A percentile compares a stretch with the other conserved stretches of the same genome.
These are phyloP conservation scores for Echium plantagineum DNA, from an alignment of 257 asterid genomes.

Conservation along the genomic window DNA sequence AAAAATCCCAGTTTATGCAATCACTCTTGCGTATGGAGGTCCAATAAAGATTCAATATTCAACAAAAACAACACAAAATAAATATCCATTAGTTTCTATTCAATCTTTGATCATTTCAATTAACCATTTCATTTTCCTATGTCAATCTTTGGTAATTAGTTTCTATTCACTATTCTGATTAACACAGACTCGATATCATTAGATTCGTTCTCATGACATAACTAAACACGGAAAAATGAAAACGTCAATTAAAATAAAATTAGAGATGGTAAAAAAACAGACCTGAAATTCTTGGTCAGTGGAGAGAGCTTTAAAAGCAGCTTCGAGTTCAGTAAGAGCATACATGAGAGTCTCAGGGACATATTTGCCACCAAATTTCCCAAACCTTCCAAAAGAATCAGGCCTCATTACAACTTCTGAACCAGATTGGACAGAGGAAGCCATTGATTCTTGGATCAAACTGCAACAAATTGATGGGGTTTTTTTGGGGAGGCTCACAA, in stretches of 20 bases:
- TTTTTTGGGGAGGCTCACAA: constrained; percentile 17
- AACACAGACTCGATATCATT: too few species aligned
- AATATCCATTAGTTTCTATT: too few species aligned
- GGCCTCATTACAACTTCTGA: constrained; percentile 40
- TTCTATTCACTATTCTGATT: too few species aligned
- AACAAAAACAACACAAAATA: neutral
- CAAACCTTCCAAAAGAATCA: constrained; percentile 81
- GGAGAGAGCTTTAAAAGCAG: constrained; percentile 54
- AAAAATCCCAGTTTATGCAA: neutral
- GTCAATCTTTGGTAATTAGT: too few species aligned
- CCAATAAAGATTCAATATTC: too few species aligned
- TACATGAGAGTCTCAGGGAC: constrained; percentile 88
- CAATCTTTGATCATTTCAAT: too few species aligned
- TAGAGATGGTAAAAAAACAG: neutral
- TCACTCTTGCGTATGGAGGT: too few species aligned
- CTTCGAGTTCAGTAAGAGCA: constrained; percentile 86
- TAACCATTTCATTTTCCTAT: too few species aligned
- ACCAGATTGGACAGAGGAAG: constrained; percentile 26
- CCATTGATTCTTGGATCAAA: constrained; percentile 27
- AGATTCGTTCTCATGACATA: too few species aligned
- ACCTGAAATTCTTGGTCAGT: constrained; percentile 69
- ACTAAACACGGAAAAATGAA: too few species aligned
- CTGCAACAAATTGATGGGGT: constrained; percentile 19
- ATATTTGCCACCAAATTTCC: constrained; percentile 76
- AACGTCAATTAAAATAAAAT: too few species aligned